Conservation (phyloP, 768 basidiomycete genomes). For the Macrolepiota albuminosa region DNA sequence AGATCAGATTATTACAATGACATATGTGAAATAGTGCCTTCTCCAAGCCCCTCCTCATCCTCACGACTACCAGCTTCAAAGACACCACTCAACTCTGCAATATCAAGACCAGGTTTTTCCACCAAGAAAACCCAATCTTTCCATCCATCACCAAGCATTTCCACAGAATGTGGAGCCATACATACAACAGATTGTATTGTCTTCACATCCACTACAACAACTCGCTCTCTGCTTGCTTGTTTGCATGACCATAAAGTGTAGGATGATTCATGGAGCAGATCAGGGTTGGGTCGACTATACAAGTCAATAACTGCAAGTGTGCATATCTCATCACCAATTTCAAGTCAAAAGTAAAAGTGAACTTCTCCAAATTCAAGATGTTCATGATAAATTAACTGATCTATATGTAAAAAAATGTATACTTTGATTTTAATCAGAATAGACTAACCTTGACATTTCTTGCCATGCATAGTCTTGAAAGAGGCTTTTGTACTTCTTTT, state of each 20-base stretch:
- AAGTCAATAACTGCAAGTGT: neutral
- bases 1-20: no score
- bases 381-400: neutral
- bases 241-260: neutral
- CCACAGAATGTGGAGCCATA: neutral
- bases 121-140: conserved; percentile 11
- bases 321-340: no score
- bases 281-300: neutral
- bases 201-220: neutral
- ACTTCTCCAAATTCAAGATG: neutral
- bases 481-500: conserved; percentile 3
- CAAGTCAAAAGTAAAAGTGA: neutral
- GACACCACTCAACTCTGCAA: conserved; percentile 9
- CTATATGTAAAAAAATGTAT: neutral
- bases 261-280: neutral
- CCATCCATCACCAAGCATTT: conserved; percentile 13
- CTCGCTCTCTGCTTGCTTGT: neutral
- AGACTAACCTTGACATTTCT: neutral
- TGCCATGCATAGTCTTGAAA: neutral
- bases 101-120: conserved; percentile 16
- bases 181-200: neutral
- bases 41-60: neutral
- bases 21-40: neutral
- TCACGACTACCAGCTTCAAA: neutral
- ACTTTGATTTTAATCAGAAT: neutral